These are phyloP conservation scores for Kwoniella mangroviensis DNA, from an alignment of 768 basidiomycete genomes.

Conservation along the genomic window DNA sequence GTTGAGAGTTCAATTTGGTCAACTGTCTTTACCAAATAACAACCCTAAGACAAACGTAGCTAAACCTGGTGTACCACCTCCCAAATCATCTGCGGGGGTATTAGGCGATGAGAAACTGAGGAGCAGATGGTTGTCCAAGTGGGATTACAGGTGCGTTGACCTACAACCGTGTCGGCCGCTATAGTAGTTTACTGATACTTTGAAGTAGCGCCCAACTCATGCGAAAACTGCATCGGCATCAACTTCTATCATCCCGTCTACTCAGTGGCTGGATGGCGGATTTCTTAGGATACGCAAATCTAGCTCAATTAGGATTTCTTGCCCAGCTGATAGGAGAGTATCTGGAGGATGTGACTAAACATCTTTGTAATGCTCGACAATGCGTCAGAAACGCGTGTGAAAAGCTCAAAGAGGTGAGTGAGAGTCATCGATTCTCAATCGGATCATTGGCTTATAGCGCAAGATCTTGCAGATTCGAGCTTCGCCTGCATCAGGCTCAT, in stretches of 20 bases:
- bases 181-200: neutral
- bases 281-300: slow-evolving; percentile 33
- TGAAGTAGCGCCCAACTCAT: slow-evolving; percentile 31
- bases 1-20: slow-evolving; percentile 46
- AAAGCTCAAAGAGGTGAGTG: slow-evolving; percentile 40
- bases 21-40: slow-evolving; percentile 35
- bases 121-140: slow-evolving; percentile 45
- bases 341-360: slow-evolving; percentile 35
- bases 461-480: slow-evolving; percentile 28
- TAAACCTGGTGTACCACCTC: slow-evolving; percentile 25
- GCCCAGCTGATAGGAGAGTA: slow-evolving; percentile 40
- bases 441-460: neutral
- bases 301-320: slow-evolving; percentile 48
- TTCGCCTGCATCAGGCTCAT: slow-evolving; percentile 24
- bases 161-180: neutral
- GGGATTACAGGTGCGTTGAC: slow-evolving; percentile 46
- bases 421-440: neutral
- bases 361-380: slow-evolving; percentile 35
- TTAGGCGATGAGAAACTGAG: slow-evolving; percentile 43
- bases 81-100: slow-evolving; percentile 25
- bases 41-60: slow-evolving; percentile 8
- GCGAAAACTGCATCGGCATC: slow-evolving; percentile 34
- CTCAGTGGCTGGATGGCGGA: slow-evolving; percentile 45
- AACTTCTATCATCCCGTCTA: slow-evolving; percentile 40
- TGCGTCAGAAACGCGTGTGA: slow-evolving; percentile 41